Evolutionary conservation across 768 basidiomycete species (phyloP), one percentile per base, ranked within the genome.

Genomic region (Calocybe gangraenosa): DNA sequence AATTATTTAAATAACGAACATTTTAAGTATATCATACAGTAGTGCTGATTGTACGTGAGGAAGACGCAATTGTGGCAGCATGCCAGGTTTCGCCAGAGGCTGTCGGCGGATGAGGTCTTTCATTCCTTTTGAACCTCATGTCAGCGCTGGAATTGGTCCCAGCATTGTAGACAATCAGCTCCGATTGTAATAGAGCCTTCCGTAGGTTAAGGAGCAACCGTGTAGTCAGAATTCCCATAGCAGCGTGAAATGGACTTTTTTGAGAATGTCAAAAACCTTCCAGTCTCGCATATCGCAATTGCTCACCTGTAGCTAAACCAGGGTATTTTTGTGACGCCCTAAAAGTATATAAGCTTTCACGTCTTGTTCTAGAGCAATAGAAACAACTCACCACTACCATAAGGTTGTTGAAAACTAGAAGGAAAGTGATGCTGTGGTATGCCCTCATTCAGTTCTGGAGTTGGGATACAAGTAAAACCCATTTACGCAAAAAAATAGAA

Each of bases 281-380:
- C n/a, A n/a, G n/a, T n/a, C n/a, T n/a, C n/a, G n/a, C n/a, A n/a
- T n/a, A n/a, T n/a, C n/a, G n/a, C n/a, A n/a, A n/a, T n/a, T n/a
- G 67, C 68, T 60, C 67, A 52, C 51, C 51, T 52, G 23, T 71
- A 73, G 45, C 74, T 70, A 46, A 76, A 74, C 74, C 74, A 76
- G 1, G 73, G 74, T 32, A 75, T 73, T 31, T 61, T 60, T 0
- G 71, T 73, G 2, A 66, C 51, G 13, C 65, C 69, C 71, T 74
- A 28, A 13, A 32, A 19, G 31, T 3, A 22, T 34, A 14, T 21
- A 11, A 3, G 23, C 21, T 17, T 30, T 8, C 22, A 3, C 8
- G 30, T 30, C 4, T 43, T 33, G 0, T 15, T 19, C 19, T 36
- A 20, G 7, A 49, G 4, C 11, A 7, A 8, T 14, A n/a, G 1